Conservation (phyloP, 345 rosid species). For the Rhizophora apiculata region DNA sequence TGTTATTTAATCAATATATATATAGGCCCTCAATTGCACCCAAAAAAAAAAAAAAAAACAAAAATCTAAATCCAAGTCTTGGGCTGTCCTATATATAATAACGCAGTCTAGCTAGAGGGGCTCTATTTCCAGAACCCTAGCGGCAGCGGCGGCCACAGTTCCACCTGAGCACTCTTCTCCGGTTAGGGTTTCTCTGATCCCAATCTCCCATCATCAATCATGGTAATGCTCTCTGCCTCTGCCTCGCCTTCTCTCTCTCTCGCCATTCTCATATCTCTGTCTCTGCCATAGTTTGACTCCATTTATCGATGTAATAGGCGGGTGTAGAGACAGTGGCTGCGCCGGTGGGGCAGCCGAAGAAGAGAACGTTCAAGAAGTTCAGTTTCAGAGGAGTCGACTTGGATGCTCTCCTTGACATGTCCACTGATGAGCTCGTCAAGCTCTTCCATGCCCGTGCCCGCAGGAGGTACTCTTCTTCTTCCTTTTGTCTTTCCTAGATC, state of each 20-base stretch:
- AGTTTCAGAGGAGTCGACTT: slow-evolving; percentile 37
- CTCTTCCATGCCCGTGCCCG: slow-evolving; percentile 28
- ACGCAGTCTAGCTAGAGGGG: too few relatives aligned
- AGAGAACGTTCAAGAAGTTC: slow-evolving; percentile 37
- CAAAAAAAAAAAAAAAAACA: neutral
- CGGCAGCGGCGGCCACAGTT: slow-evolving; percentile 20
- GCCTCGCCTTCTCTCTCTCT: neutral
- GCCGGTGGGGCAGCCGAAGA: slow-evolving; percentile 26
- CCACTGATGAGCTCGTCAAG: slow-evolving; percentile 32
- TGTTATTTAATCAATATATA: neutral
- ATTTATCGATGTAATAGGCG: slow-evolving; percentile 18
- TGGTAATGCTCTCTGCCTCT: slow-evolving; percentile 22
- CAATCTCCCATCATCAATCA: slow-evolving; percentile 8
- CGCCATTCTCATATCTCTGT: neutral
- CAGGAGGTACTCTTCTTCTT: slow-evolving; percentile 17
- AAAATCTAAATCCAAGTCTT: neutral
- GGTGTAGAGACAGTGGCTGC: slow-evolving; percentile 41
- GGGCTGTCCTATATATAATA: slow-evolving; percentile 7
- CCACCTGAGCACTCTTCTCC: neutral
- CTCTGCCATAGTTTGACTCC: neutral
- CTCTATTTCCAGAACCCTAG: too few relatives aligned
- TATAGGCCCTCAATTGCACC: neutral
- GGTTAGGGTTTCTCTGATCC: neutral
- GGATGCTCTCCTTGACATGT: slow-evolving; percentile 36
- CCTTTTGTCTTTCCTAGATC: neutral